These are phyloP conservation scores for Darksidea phi DNA, from an alignment of 495 filamentous ascomycete species.

Conservation along the genomic window DNA sequence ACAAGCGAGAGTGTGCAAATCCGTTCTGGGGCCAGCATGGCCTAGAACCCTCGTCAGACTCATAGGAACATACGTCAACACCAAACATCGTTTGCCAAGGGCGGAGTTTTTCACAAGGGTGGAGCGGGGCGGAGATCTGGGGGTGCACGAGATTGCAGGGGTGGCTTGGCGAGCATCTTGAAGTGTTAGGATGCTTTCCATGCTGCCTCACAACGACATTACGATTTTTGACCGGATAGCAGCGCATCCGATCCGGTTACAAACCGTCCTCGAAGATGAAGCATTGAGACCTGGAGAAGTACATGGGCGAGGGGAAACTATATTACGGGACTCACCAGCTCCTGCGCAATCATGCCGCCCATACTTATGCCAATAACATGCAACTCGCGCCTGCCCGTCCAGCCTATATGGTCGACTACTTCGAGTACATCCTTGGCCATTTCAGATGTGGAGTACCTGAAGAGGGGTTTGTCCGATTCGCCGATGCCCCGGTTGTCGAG, in stretches of 20 bases:
- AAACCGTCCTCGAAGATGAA: constrained; percentile 19
- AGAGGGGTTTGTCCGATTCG: constrained; percentile 67
- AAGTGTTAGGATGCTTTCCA: constrained; percentile 10
- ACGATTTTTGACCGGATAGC: constrained; percentile 8
- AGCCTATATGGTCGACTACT: constrained; percentile 65
- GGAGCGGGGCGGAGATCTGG: constrained; percentile 22
- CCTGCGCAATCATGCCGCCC: constrained; percentile 88
- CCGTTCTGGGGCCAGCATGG: constrained; percentile 57
- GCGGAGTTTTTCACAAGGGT: neutral
- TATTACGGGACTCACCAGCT: constrained; percentile 51
- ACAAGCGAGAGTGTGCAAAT: constrained; percentile 66
- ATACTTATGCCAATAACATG: constrained; percentile 74
- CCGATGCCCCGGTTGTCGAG: constrained; percentile 82
- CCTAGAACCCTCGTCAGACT: constrained; percentile 22
- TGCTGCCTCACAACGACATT: constrained; percentile 17
- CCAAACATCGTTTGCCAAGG: constrained; percentile 1
- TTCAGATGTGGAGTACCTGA: constrained; percentile 68
- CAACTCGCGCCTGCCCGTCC: constrained; percentile 60
- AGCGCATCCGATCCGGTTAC: constrained; percentile 9
- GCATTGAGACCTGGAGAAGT: constrained; percentile 16
- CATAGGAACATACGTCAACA: neutral
- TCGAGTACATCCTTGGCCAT: constrained; percentile 76
- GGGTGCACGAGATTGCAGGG: constrained; percentile 23
- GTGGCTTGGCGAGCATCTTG: neutral
- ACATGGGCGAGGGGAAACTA: constrained; percentile 8